Percentiles rank a stretch among this genome's conserved stretches.
phyloP scores from a whole-genome alignment of 1,284 basidiomycete species.

The Papiliotrema flavescens region DNA sequence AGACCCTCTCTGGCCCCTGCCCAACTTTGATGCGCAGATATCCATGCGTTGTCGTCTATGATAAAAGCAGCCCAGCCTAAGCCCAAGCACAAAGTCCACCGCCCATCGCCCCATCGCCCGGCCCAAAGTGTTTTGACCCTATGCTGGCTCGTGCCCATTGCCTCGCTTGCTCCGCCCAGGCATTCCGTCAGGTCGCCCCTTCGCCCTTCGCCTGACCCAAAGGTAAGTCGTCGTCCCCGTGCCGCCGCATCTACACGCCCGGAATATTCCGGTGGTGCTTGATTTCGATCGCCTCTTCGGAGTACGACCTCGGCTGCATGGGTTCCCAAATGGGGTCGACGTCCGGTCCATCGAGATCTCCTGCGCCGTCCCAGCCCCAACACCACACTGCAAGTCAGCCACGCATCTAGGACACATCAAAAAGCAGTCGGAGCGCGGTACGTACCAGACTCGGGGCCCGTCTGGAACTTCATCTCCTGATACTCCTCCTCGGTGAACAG shows the following conservation, averaged over 20 bases:
- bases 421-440: constrained; percentile 5
- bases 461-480: constrained; percentile 66
- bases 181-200: too few species aligned
- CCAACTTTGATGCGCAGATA: background rate
- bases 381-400: constrained; percentile 74
- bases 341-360: constrained; percentile 85
- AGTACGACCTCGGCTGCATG: constrained; percentile 66
- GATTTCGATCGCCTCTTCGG: constrained; percentile 62
- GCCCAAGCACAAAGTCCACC: too few species aligned
- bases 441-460: constrained; percentile 83
- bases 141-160: too few species aligned
- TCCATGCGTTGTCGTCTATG: background rate
- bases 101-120: too few species aligned
- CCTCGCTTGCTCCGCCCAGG: too few species aligned
- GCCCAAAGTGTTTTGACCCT: too few species aligned
- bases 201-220: too few species aligned
- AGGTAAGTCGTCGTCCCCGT: too few species aligned
- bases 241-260: background rate
- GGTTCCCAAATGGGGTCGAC: constrained; percentile 93
- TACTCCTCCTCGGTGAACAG: constrained; percentile 83
- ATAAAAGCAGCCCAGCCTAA: background rate
- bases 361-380: constrained; percentile 98
- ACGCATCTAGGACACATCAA: background rate
- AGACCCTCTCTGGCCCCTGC: too few species aligned
- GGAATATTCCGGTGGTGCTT: constrained; percentile 63